These are phyloP conservation scores for Solanum chilense DNA, from an alignment of 257 asterid genomes.

Conservation along the genomic window DNA sequence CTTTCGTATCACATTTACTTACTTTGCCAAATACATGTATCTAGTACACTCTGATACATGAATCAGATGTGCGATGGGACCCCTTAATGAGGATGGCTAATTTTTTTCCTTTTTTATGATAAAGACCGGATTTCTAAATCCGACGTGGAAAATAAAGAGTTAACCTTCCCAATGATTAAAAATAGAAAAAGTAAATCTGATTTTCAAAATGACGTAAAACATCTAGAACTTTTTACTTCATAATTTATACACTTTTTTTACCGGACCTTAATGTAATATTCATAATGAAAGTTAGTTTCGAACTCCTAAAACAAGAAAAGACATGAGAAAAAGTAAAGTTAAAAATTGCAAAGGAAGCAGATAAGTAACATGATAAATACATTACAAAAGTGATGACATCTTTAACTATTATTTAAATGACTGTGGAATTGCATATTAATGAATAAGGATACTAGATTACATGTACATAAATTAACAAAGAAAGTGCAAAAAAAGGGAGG, in stretches of 20 bases:
- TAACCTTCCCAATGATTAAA: background rate
- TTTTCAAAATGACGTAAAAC: no score
- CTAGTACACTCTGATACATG: no score
- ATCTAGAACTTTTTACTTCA: background rate
- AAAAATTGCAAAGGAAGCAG: background rate
- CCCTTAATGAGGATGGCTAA: background rate
- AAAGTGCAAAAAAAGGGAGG: background rate
- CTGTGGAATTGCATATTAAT: background rate
- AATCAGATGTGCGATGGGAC: background rate
- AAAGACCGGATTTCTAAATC: background rate
- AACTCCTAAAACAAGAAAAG: background rate
- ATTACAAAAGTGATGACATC: background rate
- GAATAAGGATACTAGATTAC: background rate
- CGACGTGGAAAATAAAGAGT: background rate
- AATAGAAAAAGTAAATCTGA: no score
- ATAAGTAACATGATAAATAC: no score
- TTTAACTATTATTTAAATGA: background rate
- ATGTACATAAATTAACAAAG: background rate
- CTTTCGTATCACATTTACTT: background rate
- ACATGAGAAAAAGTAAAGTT: background rate
- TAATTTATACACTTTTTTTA: background rate
- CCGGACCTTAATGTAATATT: background rate
- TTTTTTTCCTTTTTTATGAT: no score
- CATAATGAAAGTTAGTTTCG: no score
- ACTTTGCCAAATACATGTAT: no score